Base-by-base conservation (phyloP, 73 alveolate genomes). In the Paramecium biaurelia region DNA sequence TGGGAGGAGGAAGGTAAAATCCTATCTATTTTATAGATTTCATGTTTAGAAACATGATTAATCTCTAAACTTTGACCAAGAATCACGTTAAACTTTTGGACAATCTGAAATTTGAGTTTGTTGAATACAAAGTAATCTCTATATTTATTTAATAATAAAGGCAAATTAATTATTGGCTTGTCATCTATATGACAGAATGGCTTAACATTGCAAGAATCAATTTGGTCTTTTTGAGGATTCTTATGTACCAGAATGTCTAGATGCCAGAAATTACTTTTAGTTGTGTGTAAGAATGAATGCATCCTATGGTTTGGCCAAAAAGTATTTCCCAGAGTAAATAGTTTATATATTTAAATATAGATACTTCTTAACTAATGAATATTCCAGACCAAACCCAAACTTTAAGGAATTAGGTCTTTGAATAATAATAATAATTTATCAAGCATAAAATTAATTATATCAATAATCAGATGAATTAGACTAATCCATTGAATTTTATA, bases 201-300 rank as follows among this genome's bases (percentile, higher is more conserved):
- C 93, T 18, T 14, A 63, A 63, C 93, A 86, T 59, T 86, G 93
- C 93, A 86, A 63, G 70, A 86, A 86, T 67, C 56, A 86, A 86
- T 86, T 37, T 86, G 93, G 93, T 23, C 63, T 86, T n/a, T 86
- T 86, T 42, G 85, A 86, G 42, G 93, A 86, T 70, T 86, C 85
- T 23, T 86, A 35, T 76, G 74, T 70, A 20, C 86, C 93, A 28
- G 93, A 86, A 63, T 86, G 93, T 76, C 37, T 86, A 38, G 93
- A 86, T 86, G 93, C 93, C 6, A 57, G 74, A 41, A 41, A 86
- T 41, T 86, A 37, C 37, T 86, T 86, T 70, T 34, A 63, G 28
- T 37, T 76, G 43, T 86, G 93, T 37, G 87, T 86, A 12, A 57
- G 74, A 86, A 32, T 86, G 57, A 86, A 86, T 35, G 45, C 93